Conservation (phyloP, 2,329 filamentous ascomycete genomes). For the Bipolaris cookei region DNA sequence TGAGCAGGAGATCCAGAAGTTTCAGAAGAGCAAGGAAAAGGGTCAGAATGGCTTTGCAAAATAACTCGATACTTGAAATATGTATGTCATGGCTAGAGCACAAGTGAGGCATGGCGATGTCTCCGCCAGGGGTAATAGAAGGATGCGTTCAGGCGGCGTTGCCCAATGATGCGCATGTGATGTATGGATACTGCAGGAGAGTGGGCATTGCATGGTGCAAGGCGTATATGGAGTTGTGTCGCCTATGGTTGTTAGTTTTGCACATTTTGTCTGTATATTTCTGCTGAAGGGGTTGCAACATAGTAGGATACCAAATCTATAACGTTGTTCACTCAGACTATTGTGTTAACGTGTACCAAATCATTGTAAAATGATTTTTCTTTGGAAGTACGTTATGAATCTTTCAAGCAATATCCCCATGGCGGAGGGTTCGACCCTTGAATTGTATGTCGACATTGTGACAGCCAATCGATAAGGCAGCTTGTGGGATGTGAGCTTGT, state of each 20-base stretch:
- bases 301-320: constrained; percentile 18
- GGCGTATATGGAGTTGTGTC: constrained; percentile 28
- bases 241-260: constrained; percentile 6
- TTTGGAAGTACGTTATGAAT: neutral
- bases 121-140: constrained; percentile 2
- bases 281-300: constrained; percentile 4
- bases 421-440: neutral
- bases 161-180: neutral
- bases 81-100: neutral
- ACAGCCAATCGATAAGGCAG: constrained; percentile 3
- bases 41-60: constrained; percentile 40
- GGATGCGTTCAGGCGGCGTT: neutral
- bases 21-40: constrained; percentile 64
- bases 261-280: constrained; percentile 2
- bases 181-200: constrained; percentile 16
- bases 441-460: neutral
- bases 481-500: neutral
- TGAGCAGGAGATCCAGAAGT: constrained; percentile 74
- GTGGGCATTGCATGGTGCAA: constrained; percentile 32
- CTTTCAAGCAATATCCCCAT: neutral
- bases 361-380: neutral
- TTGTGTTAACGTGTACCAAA: neutral
- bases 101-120: neutral
- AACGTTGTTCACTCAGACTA: neutral
- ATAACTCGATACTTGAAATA: constrained; percentile 1